A percentile compares a stretch with the other conserved stretches of the same genome.
Evolutionary conservation across 805 yeast species (phyloP).

Genomic region (Candida koratica): DNA sequence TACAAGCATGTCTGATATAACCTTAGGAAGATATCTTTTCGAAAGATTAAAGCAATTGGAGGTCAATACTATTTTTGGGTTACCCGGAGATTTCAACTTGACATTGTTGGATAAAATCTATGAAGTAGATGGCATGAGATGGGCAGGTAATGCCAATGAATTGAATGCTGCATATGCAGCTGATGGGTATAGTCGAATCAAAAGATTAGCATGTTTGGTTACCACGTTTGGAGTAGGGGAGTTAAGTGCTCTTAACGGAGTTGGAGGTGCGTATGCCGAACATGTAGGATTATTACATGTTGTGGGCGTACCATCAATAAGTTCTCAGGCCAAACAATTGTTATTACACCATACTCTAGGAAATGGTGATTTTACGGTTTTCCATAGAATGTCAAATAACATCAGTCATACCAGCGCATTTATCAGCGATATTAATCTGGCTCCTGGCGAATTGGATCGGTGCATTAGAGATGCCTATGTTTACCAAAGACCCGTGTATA

Average conservation of each 20-base stretch:
- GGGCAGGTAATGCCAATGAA: slow-evolving; percentile 45
- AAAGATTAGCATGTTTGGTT: slow-evolving; percentile 34
- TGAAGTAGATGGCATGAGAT: slow-evolving; percentile 37
- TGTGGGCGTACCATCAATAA: slow-evolving; percentile 37
- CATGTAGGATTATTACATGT: slow-evolving; percentile 39
- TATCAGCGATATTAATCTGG: slow-evolving; percentile 30
- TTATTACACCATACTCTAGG: slow-evolving; percentile 43
- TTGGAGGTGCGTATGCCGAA: slow-evolving; percentile 40
- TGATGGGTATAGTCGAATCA: slow-evolving; percentile 40
- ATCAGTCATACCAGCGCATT: slow-evolving; percentile 37
- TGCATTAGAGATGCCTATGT: slow-evolving; percentile 37
- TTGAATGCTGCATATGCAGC: slow-evolving; percentile 43
- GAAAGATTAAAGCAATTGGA: slow-evolving; percentile 38
- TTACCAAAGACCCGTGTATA: slow-evolving; percentile 38
- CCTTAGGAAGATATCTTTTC: slow-evolving; percentile 38
- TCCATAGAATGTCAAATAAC: slow-evolving; percentile 39
- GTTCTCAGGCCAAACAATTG: slow-evolving; percentile 40
- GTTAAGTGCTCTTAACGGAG: slow-evolving; percentile 36
- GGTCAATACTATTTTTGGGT: slow-evolving; percentile 37
- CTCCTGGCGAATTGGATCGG: slow-evolving; percentile 37
- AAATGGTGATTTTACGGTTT: slow-evolving; percentile 40
- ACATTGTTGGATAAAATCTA: slow-evolving; percentile 36
- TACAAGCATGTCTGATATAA: slow-evolving; percentile 27
- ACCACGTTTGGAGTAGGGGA: slow-evolving; percentile 44
- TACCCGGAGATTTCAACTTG: slow-evolving; percentile 41